These are phyloP conservation scores for Colletotrichum sansevieriae DNA, from an alignment of 2,329 filamentous ascomycete species.

Conservation along the genomic window DNA sequence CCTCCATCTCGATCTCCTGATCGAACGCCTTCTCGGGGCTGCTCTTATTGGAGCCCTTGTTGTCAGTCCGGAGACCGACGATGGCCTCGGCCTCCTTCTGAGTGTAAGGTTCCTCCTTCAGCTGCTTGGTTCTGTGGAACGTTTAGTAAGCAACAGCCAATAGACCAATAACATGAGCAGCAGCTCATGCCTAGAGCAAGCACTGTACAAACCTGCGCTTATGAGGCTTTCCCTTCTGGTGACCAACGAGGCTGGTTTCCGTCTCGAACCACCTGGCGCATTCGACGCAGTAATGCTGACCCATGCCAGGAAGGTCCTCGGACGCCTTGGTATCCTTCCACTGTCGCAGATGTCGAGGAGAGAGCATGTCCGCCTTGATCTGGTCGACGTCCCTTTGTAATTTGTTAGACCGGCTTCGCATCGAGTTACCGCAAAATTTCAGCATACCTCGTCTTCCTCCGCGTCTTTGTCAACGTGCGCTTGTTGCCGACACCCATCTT, in stretches of 20 bases:
- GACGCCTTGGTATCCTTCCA: constrained; percentile 83
- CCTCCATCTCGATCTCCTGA: constrained; percentile 56
- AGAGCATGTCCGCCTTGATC: constrained; percentile 84
- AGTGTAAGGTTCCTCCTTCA: constrained; percentile 87
- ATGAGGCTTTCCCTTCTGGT: constrained; percentile 91
- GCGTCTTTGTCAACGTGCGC: constrained; percentile 79
- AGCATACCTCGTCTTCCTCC: constrained; percentile 75
- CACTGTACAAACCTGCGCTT: constrained; percentile 78
- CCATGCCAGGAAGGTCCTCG: constrained; percentile 90
- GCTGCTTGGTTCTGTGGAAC: constrained; percentile 76
- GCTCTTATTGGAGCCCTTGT: constrained; percentile 58
- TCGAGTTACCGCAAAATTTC: constrained; percentile 36
- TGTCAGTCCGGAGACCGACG: constrained; percentile 78
- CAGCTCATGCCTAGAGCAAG: not conserved
- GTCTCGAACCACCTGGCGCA: constrained; percentile 98
- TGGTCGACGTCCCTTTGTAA: constrained; percentile 88
- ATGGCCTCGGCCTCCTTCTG: constrained; percentile 89
- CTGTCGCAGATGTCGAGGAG: constrained; percentile 82
- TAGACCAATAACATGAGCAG: not conserved
- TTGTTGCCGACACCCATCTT: constrained; percentile 78
- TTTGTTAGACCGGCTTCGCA: constrained; percentile 13
- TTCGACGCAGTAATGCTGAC: constrained; percentile 88
- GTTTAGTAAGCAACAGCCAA: constrained; percentile 6
- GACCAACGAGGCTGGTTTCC: constrained; percentile 79
- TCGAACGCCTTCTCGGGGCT: constrained; percentile 45